Base-by-base conservation (phyloP, 192 early-diverging fungal species). In the Coemansia sp. region DNA sequence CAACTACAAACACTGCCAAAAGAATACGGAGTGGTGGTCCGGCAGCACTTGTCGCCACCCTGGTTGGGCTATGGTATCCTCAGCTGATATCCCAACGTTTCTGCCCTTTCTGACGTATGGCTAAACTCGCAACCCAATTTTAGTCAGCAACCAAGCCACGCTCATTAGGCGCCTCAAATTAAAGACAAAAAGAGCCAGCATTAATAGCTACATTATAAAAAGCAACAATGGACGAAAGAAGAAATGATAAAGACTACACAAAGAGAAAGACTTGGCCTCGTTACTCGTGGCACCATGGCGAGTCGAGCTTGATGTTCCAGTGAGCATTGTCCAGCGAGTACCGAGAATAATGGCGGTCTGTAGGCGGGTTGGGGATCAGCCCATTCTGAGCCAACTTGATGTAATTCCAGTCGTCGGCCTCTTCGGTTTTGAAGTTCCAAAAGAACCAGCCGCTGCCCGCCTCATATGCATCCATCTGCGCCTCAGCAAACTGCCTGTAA, bases 351-450 rank as follows among this genome's bases (percentile, higher is more conserved):
- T 66, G 57, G 18, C 72, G 76, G 45, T 76, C 64, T 3, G 75
- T 72, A 1, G 71, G 70, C n/a, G 79, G 75, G 10, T 70, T 66
- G 6, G 88, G 90, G 48, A 90, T 73, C 68, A 88, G 85, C 1
- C 87, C 88, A 55, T 85, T 69, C 36, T 87, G 72, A 10, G 85
- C 87, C n/a, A 88, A 82, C 60, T 86, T 82, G 8, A 90, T 87
- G 55, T 91, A 91, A 50, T 88, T 86, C 90, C 90, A 91, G 48
- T 88, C 83, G 16, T 88, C 87, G 16, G 88, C 86, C 12, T 78
- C 68, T 33, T 91, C 88, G 0, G 90, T 87, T 72, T 90, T 91
- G 65, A 88, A 91, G 64, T 87, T 90, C 90, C 90, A 91, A 37
- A 85, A 91, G 65, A 87, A 87, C 88, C 90, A 91, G 0, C 88